Evolutionary conservation across 805 yeast species (phyloP), one percentile per base, ranked within the genome.

Genomic region (Candida silvatica): DNA sequence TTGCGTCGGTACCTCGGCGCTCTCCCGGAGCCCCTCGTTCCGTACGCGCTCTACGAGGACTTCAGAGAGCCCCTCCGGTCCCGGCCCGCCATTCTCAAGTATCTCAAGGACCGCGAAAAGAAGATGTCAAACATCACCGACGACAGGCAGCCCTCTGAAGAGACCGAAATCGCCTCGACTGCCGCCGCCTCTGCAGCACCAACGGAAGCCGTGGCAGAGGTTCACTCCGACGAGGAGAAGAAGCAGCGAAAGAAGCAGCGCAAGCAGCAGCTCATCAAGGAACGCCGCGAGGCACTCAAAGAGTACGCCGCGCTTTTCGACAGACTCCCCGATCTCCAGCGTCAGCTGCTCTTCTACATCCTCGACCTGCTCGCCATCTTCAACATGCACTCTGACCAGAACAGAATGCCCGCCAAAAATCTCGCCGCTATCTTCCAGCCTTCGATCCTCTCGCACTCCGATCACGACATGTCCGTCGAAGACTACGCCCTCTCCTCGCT

Each of bases 381-480:
- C 49, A 81, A 87, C 29, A 74, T 80, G 39, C 79, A 82, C 49
- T 70, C 94, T 12, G 73, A 71, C 33, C 74, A 74, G 40, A 92
- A 88, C 54, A 64, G 85, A 43, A 92, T 92, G 99, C 77, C 96
- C 2, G 84, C 95, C 1, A 74, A 86, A 47, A 92, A 92, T 54
- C 64, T 92, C 43, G 95, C 97, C 1, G 95, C 97, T 2, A 84
- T 92, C 38, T 92, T 92, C 62, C 98, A 92, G 61, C 97, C 98
- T 3, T 83, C 95, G n/a, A 77, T 92, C 14, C 64, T 92, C 35
- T 82, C 94, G 7, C 97, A 90, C 56, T 95, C 96, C 4, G 72
- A 70, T 44, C 97, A 92, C 56, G 96, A 88, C 52, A 74, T 90
- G 78, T 74, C 80, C 28, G 97, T 97, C 1, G 85, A 77, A 22